Percentiles rank a stretch among this genome's conserved stretches.
Evolutionary conservation across 2,329 filamentous ascomycete genomes (phyloP).

Genomic region (Arthrinium puccinioides): DNA sequence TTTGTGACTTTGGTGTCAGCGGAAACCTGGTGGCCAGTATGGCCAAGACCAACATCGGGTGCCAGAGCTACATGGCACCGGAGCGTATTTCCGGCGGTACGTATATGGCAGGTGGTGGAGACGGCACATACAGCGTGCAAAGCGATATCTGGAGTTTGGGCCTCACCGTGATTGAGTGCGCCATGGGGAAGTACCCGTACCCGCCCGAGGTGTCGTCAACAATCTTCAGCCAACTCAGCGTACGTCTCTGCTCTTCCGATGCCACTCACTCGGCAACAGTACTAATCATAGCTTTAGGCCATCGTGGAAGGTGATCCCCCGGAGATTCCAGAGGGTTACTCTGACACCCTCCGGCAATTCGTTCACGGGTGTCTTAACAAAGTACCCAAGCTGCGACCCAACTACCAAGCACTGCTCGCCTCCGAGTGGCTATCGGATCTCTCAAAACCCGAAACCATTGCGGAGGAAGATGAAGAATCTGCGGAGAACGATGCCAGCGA

Average conservation of each 20-base stretch:
- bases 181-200: constrained; percentile 90
- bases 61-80: constrained; percentile 98
- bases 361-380: constrained; percentile 89
- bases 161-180: constrained; percentile 91
- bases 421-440: constrained; percentile 81
- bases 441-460: constrained; percentile 58
- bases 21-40: constrained; percentile 96
- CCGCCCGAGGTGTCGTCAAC: constrained; percentile 96
- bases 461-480: constrained; percentile 27
- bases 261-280: constrained; percentile 6
- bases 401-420: constrained; percentile 80
- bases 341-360: constrained; percentile 75
- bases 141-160: constrained; percentile 97
- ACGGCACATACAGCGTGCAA: constrained; percentile 93
- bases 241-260: no score
- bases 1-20: constrained; percentile 96
- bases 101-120: constrained; percentile 62
- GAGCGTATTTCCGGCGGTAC: constrained; percentile 88
- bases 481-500: constrained; percentile 26
- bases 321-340: constrained; percentile 69
- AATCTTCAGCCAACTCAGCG: constrained; percentile 94
- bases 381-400: constrained; percentile 84
- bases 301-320: constrained; percentile 98
- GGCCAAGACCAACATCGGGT: constrained; percentile 97
- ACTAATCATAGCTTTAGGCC: constrained; percentile 49